Evolutionary conservation across 257 asterid species (phyloP), one percentile per base, ranked within the genome.

Genomic region (Nicotiana undulata): DNA sequence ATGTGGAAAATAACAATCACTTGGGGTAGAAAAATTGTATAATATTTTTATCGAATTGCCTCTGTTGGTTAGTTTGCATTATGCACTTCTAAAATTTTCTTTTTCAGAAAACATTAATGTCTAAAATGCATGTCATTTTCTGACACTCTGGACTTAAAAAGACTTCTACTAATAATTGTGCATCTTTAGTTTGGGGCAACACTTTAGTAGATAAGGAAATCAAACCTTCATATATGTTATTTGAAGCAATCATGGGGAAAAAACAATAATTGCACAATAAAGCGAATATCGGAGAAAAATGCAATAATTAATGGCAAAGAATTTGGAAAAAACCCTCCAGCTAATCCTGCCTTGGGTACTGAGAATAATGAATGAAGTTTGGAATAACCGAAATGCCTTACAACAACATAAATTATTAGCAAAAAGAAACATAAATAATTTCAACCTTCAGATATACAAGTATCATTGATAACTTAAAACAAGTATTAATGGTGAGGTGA

Each of bases 401-500:
- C 10, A 40, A 40, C 44, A 16, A 28, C 24, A 65, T 12, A 3
- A 52, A 13, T 12, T 52, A 40, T 6, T 37, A 6, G 46, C 46
- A 37, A 37, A 34, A 37, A 37, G 46, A 37, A 37, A 37, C 44
- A 37, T 6, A 37, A 37, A 37, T 37, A 37, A 6, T 37, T 37
- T 37, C 10, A 37, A 40, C 11, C 46, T 40, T 40, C 3, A 40
- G 11, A 61, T 24, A 61, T 24, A 61, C 5, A 24, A 61, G 8
- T 22, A 9, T n/a, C 0, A 66, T 34, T 37, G 10, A 8, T 20
- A 46, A 16, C 15, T 18, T 68, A 37, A 10, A n/a, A 16, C 9
- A 46, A 52, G 20, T 56, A 76, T 52, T 56, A 76, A 60, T 64
- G 85, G 85, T 83, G 46, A 81, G 18, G 20, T 76, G 86, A 77